Percentiles rank a stretch among this genome's conserved stretches.
phyloP scores from a whole-genome alignment of 2,329 filamentous ascomycete species.

The Colletotrichum horii region DNA sequence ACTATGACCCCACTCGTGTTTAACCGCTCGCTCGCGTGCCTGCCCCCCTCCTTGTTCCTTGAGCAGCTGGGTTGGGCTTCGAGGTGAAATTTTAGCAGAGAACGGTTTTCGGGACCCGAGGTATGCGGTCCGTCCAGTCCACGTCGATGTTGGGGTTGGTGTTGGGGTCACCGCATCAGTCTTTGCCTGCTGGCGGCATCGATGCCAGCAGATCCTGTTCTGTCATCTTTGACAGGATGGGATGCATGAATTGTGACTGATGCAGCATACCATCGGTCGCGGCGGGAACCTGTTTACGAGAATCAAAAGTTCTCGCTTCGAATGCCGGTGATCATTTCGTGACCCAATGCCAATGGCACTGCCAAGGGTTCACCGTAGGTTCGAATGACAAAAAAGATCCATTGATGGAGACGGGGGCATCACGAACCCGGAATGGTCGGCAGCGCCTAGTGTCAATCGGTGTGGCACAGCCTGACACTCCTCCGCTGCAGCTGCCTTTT shows the following conservation, averaged over 20 bases:
- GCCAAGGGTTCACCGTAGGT: slow-evolving; percentile 6
- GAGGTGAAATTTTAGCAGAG: neutral
- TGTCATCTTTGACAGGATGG: neutral
- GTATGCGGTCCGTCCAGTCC: neutral
- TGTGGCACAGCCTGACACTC: slow-evolving; percentile 10
- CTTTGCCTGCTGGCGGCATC: neutral
- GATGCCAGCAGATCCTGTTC: neutral
- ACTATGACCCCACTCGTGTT: neutral
- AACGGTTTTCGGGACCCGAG: neutral
- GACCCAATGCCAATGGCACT: neutral
- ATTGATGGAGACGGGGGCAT: slow-evolving; percentile 9
- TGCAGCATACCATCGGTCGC: neutral
- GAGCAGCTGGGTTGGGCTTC: neutral
- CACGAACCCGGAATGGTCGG: slow-evolving; percentile 5
- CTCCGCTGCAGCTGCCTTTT: neutral
- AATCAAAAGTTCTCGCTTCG: neutral
- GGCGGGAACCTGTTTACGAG: neutral
- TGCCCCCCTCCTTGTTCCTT: neutral
- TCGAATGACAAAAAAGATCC: slow-evolving; percentile 11
- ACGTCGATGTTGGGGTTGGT: neutral
- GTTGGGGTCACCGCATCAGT: neutral
- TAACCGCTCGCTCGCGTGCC: neutral
- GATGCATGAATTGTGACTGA: neutral
- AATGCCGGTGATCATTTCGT: neutral
- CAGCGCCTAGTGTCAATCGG: neutral